Conservation (phyloP, 352 stramenopile species). For the Pythium sukuiense region DNA sequence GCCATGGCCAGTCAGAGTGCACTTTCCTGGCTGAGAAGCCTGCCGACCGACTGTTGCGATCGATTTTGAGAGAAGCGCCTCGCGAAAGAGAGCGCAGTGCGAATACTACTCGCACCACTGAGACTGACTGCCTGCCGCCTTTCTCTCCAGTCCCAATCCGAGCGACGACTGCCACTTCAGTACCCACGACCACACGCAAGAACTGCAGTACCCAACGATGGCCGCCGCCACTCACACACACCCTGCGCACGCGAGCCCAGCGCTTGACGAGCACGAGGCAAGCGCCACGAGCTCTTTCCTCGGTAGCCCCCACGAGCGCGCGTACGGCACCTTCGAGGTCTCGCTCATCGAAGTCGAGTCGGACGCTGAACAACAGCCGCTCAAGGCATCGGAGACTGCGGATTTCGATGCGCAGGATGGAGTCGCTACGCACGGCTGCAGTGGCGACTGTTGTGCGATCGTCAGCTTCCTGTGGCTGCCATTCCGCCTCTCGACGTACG, state of each 20-base stretch:
- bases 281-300: conserved; percentile 17
- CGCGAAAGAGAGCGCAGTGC: conserved; percentile 3
- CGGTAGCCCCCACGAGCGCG: conserved; percentile 41
- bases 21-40: conserved; percentile 2
- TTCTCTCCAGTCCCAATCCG: not conserved
- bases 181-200: not conserved
- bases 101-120: not conserved
- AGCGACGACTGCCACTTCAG: not conserved
- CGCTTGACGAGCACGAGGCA: conserved; percentile 1
- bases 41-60: not conserved
- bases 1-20: conserved; percentile 3
- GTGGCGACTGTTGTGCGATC: conserved; percentile 48
- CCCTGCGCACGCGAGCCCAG: not conserved
- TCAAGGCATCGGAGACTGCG: conserved; percentile 16
- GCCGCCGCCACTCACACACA: not conserved
- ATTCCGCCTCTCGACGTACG: conserved; percentile 58
- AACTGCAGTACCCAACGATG: not conserved
- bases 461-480: conserved; percentile 52
- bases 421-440: conserved; percentile 22
- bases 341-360: conserved; percentile 62
- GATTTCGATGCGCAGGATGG: conserved; percentile 12
- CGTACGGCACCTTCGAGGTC: conserved; percentile 74
- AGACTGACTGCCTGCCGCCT: not conserved
- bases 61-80: not conserved
- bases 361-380: conserved; percentile 27